Evolutionary conservation across 768 basidiomycete genomes (phyloP).

Genomic region (Hysterangium stoloniferum): DNA sequence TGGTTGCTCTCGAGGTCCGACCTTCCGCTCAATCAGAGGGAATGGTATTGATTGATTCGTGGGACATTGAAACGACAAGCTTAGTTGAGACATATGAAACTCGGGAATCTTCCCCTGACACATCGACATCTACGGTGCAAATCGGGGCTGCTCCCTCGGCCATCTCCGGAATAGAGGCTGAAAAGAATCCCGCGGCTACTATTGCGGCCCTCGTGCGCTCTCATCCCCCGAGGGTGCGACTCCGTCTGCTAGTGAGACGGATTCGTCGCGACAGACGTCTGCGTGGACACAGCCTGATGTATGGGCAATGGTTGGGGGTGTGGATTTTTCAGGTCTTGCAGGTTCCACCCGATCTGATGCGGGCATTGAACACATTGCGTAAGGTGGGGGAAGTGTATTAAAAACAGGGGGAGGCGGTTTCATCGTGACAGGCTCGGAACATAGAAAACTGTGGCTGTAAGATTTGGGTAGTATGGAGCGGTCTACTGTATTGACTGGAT

Average conservation of each 20-base stretch:
- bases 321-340: slow-evolving; percentile 70
- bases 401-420: slow-evolving; percentile 44
- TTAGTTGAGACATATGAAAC: slow-evolving; percentile 77
- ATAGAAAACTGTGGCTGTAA: slow-evolving; percentile 82
- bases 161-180: slow-evolving; percentile 41
- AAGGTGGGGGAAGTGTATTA: slow-evolving; percentile 23
- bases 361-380: slow-evolving; percentile 29
- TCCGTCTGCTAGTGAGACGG: slow-evolving; percentile 25
- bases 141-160: neutral
- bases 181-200: slow-evolving; percentile 59
- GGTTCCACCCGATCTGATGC: slow-evolving; percentile 45
- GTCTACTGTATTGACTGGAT: slow-evolving; percentile 72
- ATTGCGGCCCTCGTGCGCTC: slow-evolving; percentile 77
- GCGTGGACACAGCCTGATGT: slow-evolving; percentile 56
- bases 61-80: slow-evolving; percentile 80
- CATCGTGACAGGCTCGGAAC: slow-evolving; percentile 84
- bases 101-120: slow-evolving; percentile 13
- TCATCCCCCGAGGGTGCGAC: slow-evolving; percentile 33
- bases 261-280: slow-evolving; percentile 26
- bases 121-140: slow-evolving; percentile 27
- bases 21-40: slow-evolving; percentile 26
- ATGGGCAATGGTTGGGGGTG: slow-evolving; percentile 59
- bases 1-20: slow-evolving; percentile 63
- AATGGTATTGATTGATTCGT: slow-evolving; percentile 65
- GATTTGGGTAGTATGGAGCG: slow-evolving; percentile 68